A percentile compares a stretch with the other conserved stretches of the same genome.
phyloP scores from a whole-genome alignment of 139 green algal genomes.

The Desmodesmus armatus region DNA sequence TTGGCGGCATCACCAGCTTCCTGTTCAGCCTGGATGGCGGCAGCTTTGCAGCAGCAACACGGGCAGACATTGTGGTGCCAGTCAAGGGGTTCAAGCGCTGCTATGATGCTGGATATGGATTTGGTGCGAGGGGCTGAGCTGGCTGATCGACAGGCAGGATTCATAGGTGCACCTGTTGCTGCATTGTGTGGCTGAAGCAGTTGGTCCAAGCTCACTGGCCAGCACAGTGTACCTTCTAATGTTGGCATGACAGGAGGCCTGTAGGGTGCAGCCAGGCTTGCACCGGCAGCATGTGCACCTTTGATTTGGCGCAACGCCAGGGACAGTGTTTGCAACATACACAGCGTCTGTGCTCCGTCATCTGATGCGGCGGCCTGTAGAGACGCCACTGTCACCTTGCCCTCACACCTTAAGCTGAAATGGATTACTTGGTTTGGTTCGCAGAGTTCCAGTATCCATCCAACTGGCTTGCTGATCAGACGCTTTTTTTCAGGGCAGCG shows the following conservation, averaged over 20 bases:
- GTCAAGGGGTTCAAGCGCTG: conserved; percentile 84
- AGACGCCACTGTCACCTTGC: too few species aligned
- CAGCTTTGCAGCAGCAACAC: conserved; percentile 48
- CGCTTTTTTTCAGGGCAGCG: conserved; percentile 74
- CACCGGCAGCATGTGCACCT: too few species aligned
- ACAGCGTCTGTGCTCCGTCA: too few species aligned
- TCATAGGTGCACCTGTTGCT: neutral
- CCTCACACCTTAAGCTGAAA: neutral
- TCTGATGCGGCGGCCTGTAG: too few species aligned
- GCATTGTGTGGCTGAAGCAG: neutral
- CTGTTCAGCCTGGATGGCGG: conserved; percentile 82
- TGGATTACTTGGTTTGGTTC: neutral
- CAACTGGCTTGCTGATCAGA: conserved; percentile 90
- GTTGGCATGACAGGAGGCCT: neutral
- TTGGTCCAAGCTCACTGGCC: neutral
- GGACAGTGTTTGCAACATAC: too few species aligned
- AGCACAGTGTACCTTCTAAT: neutral
- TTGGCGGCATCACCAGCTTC: conserved; percentile 76
- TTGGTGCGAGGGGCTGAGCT: conserved; percentile 56
- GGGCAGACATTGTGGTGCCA: conserved; percentile 84
- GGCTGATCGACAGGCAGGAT: neutral
- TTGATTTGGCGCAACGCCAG: too few species aligned
- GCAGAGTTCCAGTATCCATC: conserved; percentile 91
- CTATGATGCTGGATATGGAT: conserved; percentile 76
- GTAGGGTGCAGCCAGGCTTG: too few species aligned